phyloP scores from a whole-genome alignment of 1,139 yeast species.

The Saccharomyces hybrid region DNA sequence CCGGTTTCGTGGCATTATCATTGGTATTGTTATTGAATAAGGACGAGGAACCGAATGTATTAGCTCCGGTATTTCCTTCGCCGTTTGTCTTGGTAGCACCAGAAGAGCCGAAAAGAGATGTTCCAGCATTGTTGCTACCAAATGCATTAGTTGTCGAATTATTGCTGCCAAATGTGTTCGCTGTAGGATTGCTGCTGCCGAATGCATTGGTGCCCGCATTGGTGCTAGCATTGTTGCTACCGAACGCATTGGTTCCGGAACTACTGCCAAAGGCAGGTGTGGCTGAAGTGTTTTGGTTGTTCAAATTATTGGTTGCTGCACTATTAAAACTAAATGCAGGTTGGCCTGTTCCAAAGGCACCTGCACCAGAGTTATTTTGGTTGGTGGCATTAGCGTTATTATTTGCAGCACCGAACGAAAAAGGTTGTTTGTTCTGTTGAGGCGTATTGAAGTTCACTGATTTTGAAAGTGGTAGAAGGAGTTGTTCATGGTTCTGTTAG shows the following conservation, averaged over 20 bases:
- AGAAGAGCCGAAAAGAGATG: constrained; percentile 1
- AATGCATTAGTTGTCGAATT: constrained; percentile 6
- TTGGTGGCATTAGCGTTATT: neutral
- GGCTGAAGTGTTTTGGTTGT: neutral
- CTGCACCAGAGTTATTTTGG: neutral
- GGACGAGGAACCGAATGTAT: neutral
- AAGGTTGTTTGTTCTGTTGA: neutral
- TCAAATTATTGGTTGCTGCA: neutral
- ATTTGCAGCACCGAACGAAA: constrained; percentile 1
- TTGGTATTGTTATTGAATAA: neutral
- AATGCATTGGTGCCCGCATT: too few species aligned
- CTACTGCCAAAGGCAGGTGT: neutral
- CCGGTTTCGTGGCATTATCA: constrained; percentile 13
- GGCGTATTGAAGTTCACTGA: neutral
- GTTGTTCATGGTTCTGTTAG: neutral
- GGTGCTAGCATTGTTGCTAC: neutral
- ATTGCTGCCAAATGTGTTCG: constrained; percentile 11
- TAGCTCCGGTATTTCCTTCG: neutral
- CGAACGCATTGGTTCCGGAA: neutral
- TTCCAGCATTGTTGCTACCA: constrained; percentile 6
- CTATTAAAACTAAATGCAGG: neutral
- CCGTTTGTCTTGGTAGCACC: neutral
- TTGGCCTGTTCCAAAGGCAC: neutral
- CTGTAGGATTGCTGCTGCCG: constrained; percentile 4
- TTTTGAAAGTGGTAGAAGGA: neutral